Base-by-base conservation (phyloP, 345 rosid species). In the Combretum micranthum region DNA sequence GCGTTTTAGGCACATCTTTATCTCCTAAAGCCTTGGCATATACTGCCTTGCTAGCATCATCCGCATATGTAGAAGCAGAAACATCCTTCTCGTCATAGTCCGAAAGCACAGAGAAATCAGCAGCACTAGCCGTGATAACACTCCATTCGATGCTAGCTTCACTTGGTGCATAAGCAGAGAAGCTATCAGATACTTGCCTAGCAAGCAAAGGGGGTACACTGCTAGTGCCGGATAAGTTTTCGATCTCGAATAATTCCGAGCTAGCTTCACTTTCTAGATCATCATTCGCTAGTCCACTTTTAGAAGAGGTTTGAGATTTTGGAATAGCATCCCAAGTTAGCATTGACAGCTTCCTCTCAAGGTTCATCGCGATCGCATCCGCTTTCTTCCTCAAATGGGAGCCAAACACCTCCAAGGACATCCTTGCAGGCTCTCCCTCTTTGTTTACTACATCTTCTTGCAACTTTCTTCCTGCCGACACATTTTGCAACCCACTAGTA, bases 241-340 rank as follows among this genome's bases (percentile, higher is more conserved):
- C 88, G 44, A 85, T 82, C 76, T 85, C 93, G 45, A 82, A 85
- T 2, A 85, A 76, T 57, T 85, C 93, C 3, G 93, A 82, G 56
- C 93, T 85, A 0, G 71, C 83, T 64, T 82, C 86, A 22, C 86
- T 85, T 49, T 57, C 76, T 3, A 57, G 50, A n/a, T 82, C 88
- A 1, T 85, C 92, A 0, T 37, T 59, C 45, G 55, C 50, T 26
- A 63, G 73, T 20, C 64, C 42, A 49, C 67, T 55, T 13, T 39
- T 37, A 2, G 72, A 55, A 22, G 63, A 42, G 23, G 49, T 74
- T 20, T 62, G 61, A n/a, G 69, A 39, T 44, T 72, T 78, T 0
- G 88, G 93, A 48, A 85, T 77, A 16, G 93, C 88, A 43, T 85
- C 88, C 86, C 93, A 85, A 46, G 77, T 78, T n/a, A 80, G 73